Percentiles rank a stretch among this genome's conserved stretches.
Conservation (phyloP, 176 grass and related monocot genomes). For the Rhynchospora pubera region DNA sequence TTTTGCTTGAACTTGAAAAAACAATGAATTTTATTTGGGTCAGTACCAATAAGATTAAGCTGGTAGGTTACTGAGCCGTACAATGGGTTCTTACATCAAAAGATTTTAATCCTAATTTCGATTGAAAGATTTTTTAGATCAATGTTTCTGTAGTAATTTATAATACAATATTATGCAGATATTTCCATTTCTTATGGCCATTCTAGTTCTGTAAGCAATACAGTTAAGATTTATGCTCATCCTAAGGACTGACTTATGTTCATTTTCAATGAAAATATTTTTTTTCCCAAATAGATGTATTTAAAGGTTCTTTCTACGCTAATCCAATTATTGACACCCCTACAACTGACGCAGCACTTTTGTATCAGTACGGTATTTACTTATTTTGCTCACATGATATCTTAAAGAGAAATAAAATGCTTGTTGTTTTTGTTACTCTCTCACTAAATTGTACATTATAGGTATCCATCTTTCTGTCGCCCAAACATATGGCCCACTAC, state of each 20-base stretch:
- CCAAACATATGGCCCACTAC: conserved; percentile 76
- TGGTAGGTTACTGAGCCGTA: not conserved
- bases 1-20: not conserved
- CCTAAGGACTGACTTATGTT: conserved; percentile 2
- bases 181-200: not conserved
- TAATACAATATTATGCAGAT: not conserved
- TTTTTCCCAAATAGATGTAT: conserved; percentile 49
- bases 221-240: not conserved
- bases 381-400: conserved; percentile 11
- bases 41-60: not conserved
- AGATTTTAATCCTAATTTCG: not conserved
- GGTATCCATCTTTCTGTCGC: conserved; percentile 86
- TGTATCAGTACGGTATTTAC: conserved; percentile 44
- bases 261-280: conserved; percentile 10
- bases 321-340: conserved; percentile 81
- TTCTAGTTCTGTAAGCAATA: not conserved
- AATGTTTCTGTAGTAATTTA: not conserved
- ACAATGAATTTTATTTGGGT: not conserved
- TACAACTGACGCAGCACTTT: conserved; percentile 47
- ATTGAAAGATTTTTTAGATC: not conserved
- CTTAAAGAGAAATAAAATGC: conserved; percentile 5
- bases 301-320: conserved; percentile 93
- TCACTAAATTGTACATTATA: conserved; percentile 23
- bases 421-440: not conserved
- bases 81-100: not conserved